Base-by-base conservation (phyloP, 192 early-diverging fungal species). In the Globomyces pollinis-pini region DNA sequence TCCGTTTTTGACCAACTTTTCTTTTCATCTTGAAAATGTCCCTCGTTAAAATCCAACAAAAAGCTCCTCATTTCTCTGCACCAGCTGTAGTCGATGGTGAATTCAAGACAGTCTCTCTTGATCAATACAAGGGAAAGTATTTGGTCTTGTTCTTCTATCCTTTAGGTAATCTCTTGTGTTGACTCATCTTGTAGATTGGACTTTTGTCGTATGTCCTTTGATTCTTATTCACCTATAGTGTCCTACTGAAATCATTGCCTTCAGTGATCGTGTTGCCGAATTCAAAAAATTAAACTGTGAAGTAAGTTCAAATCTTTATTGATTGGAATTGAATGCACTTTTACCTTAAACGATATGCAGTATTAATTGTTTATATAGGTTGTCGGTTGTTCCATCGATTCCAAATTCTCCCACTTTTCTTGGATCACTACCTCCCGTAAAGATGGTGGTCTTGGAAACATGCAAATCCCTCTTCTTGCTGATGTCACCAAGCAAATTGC, bases 181-280 rank as follows among this genome's bases (percentile, higher is more conserved):
- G n/a, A n/a, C n/a, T n/a, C n/a, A n/a, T n/a, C n/a, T n/a, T n/a
- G n/a, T n/a, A n/a, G 92, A 93, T 73, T 95, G 87, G 70, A 88
- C 53, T 28, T 33, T 45, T 45, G 52, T 68, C 6, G n/a, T n/a
- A 8, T n/a, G 38, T 63, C 9, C 34, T 44, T 18, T 44, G 16
- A 21, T 54, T 56, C 86, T 88, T 47, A n/a, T n/a, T n/a, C n/a
- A n/a, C n/a, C n/a, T n/a, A n/a, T n/a, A n/a, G n/a, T 96, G 93
- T 79, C 93, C 93, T 29, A 94, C 93, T 60, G 91, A 96, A 73
- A 90, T 96, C 76, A 83, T 90, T 54, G 89, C 88, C 29, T 91
- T 91, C 81, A 83, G 80, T 60, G 91, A 96, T 71, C 81, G 83
- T 63, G 78, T 80, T 59, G 80, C 80, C 12, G 85, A 92, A 68